Conservation (phyloP, 352 stramenopile genomes). For the Phytophthora pisi region DNA sequence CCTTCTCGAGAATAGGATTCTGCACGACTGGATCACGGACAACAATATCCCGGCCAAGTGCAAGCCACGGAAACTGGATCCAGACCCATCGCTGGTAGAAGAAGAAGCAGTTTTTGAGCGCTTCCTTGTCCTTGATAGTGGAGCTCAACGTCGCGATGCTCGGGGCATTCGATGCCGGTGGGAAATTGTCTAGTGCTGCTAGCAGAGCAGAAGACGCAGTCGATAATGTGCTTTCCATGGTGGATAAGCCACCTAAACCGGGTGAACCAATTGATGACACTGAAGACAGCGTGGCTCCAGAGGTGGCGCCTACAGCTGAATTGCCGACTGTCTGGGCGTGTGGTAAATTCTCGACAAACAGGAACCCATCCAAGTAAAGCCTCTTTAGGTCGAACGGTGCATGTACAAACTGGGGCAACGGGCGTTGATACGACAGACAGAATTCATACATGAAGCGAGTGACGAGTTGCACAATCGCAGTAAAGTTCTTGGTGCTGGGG, state of each 20-base stretch:
- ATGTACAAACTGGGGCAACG: conserved; percentile 78
- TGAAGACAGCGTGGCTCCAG: conserved; percentile 4
- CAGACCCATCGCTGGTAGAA: conserved; percentile 94
- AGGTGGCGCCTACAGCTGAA: conserved; percentile 22
- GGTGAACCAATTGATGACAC: conserved; percentile 19
- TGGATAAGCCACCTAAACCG: conserved; percentile 7
- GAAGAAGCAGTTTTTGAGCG: conserved; percentile 75
- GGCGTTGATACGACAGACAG: conserved; percentile 71
- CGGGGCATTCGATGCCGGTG: conserved; percentile 21
- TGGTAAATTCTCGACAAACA: conserved; percentile 69
- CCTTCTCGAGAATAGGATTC: conserved; percentile 41
- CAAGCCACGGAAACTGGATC: conserved; percentile 94
- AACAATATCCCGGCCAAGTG: conserved; percentile 73
- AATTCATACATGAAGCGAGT: conserved; percentile 93
- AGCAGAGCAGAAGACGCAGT: conserved; percentile 37
- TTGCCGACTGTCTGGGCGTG: conserved; percentile 37
- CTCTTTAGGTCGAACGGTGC: conserved; percentile 73
- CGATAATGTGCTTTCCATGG: conserved; percentile 19
- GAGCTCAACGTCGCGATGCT: conserved; percentile 11
- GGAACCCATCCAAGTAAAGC: conserved; percentile 75
- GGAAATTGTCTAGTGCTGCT: conserved; percentile 38
- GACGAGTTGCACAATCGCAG: conserved; percentile 78
- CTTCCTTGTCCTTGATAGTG: conserved; percentile 49
- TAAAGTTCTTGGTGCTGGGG: conserved; percentile 79
- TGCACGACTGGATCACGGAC: conserved; percentile 51